phyloP scores from a whole-genome alignment of 139 green algal genomes.

The Picochlorum sp. region DNA sequence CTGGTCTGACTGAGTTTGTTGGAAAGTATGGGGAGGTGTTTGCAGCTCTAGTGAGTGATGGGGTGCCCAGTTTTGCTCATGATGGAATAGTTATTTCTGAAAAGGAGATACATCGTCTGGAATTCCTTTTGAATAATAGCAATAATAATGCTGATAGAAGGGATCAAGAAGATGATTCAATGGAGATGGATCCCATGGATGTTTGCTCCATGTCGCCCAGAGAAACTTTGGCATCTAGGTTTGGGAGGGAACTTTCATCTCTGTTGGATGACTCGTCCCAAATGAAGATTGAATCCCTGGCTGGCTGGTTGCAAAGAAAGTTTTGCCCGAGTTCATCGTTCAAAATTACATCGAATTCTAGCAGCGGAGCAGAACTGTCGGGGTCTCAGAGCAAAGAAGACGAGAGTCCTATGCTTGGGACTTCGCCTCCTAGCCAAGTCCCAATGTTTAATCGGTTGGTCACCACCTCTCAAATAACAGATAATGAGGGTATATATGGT shows the following conservation, averaged over 20 bases:
- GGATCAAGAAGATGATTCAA: neutral
- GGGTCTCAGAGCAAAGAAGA: too few species aligned
- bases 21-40: constrained; percentile 12
- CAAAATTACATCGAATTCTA: too few species aligned
- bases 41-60: constrained; percentile 15
- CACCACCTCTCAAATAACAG: neutral
- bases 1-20: constrained; percentile 28
- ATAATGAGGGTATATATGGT: constrained; percentile 40
- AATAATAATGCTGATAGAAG: neutral
- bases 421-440: too few species aligned
- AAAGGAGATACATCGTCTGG: constrained; percentile 53
- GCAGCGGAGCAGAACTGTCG: too few species aligned
- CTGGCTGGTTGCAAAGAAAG: too few species aligned
- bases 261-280: neutral
- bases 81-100: constrained; percentile 27
- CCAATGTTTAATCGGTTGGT: too few species aligned
- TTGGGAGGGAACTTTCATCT: constrained; percentile 5
- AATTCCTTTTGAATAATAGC: constrained; percentile 33
- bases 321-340: too few species aligned
- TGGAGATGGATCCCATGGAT: constrained; percentile 33
- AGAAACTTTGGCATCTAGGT: neutral
- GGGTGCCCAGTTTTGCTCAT: neutral
- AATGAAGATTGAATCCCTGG: too few species aligned
- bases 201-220: constrained; percentile 23
- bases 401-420: too few species aligned